Conservation (phyloP, 306 rosid genomes). For the Prunus mongolica region DNA sequence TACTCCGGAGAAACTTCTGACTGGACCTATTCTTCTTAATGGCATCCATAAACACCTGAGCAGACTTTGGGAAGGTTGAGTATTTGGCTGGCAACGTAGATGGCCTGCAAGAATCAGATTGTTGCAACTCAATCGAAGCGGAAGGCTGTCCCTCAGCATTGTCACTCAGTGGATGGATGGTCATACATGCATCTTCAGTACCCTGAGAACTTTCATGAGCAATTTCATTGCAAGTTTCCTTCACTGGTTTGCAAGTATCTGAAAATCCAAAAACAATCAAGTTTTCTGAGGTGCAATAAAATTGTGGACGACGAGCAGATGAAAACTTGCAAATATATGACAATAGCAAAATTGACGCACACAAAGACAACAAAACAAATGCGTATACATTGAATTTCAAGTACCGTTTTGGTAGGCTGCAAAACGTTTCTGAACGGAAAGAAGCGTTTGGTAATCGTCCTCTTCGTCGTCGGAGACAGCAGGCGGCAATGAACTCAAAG, state of each 20-base stretch:
- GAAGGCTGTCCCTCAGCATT: constrained; percentile 27
- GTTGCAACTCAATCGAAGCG: constrained; percentile 19
- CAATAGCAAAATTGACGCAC: neutral
- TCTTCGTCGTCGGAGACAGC: constrained; percentile 46
- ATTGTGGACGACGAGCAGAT: neutral
- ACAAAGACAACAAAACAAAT: neutral
- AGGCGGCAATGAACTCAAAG: constrained; percentile 36
- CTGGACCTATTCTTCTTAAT: constrained; percentile 68
- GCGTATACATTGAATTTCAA: neutral
- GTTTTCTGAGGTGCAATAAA: neutral
- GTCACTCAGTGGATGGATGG: constrained; percentile 11
- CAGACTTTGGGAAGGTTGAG: constrained; percentile 60
- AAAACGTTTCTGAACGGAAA: constrained; percentile 57
- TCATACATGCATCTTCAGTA: constrained; percentile 19
- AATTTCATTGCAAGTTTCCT: constrained; percentile 28
- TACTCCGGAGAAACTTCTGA: constrained; percentile 61
- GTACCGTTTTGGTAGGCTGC: constrained; percentile 46
- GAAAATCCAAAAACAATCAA: constrained; percentile 15
- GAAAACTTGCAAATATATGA: neutral
- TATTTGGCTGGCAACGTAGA: constrained; percentile 30
- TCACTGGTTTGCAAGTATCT: constrained; percentile 28
- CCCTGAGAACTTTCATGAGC: constrained; percentile 21
- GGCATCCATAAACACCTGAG: constrained; percentile 62
- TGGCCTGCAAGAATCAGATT: constrained; percentile 27
- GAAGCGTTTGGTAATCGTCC: constrained; percentile 62